Evolutionary conservation across 345 rosid genomes (phyloP).

Genomic region (Eucalyptus urophylla): DNA sequence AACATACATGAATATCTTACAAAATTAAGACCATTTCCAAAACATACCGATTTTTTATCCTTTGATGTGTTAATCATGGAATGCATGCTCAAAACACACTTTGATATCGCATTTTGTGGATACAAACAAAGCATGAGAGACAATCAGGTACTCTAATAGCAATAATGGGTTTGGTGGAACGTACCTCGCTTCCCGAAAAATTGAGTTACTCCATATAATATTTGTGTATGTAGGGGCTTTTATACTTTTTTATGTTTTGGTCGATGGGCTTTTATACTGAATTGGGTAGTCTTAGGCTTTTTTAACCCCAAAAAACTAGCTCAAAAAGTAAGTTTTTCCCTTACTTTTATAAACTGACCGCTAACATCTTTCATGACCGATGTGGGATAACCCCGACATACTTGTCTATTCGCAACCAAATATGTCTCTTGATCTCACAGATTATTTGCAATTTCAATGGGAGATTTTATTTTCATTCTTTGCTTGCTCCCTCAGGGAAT

Average conservation of each 20-base stretch:
- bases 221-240: background rate
- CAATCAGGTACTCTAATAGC: background rate
- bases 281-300: background rate
- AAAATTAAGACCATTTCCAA: background rate
- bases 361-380: fast-evolving
- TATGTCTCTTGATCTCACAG: background rate
- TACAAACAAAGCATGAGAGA: background rate
- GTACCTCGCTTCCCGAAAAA: background rate
- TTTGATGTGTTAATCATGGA: background rate
- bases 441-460: background rate
- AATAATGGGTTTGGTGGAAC: background rate
- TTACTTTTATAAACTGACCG: fast-evolving
- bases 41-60: background rate
- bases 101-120: background rate
- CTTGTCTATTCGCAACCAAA: background rate
- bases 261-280: too few species aligned
- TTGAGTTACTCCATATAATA: background rate
- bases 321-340: background rate
- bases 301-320: background rate
- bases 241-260: too few species aligned
- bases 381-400: background rate
- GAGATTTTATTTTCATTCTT: background rate
- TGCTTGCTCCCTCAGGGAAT: background rate
- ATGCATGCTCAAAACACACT: background rate
- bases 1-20: background rate